Evolutionary conservation across 176 grass and related monocot genomes (phyloP), one percentile per base, ranked within the genome.

Genomic region (Raddia guianensis): DNA sequence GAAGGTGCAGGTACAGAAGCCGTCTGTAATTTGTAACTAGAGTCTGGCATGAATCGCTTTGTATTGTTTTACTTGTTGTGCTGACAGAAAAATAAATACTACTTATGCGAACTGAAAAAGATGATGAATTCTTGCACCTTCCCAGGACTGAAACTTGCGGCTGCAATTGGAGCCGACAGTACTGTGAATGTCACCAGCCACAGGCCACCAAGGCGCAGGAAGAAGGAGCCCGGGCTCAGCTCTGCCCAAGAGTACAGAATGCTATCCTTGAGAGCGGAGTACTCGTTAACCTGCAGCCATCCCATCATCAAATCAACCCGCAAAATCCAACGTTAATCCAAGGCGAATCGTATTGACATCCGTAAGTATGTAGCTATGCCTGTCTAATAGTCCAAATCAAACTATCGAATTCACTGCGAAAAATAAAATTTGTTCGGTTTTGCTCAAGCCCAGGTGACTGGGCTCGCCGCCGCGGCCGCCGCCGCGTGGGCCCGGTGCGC

Each of bases 231-330:
- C 0, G 90, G 92, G 42, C 80, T 92, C 65, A 98, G 74, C 63
- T 90, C 95, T 8, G 92, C 95, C 95, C 95, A 98, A 68, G 95
- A 93, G 78, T 98, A 98, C 40, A 98, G 78, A 14, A 16, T 81
- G 57, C 92, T 82, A 49, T 91, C 87, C 76, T 94, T 98, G 83
- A 98, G 83, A 60, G 90, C 88, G 43, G 92, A 92, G 50, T 98
- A 98, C 84, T 98, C 95, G 40, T 98, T 98, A 47, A 98, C 95
- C 95, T 98, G 51, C 83, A 18, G 52, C 56, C 9, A n/a, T 79
- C 43, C 56, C 9, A n/a, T 79, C 43, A 49, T 6, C 9, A 48
- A 49, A 83, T 83, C 56, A 59, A 65, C 8, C 66, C 49, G 13
- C 46, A 33, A 33, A 78, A 55, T 55, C 13, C 77, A 79, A 45